A percentile compares a stretch with the other conserved stretches of the same genome.
phyloP scores from a whole-genome alignment of 768 basidiomycete genomes.

The Phanerochaete sordida region DNA sequence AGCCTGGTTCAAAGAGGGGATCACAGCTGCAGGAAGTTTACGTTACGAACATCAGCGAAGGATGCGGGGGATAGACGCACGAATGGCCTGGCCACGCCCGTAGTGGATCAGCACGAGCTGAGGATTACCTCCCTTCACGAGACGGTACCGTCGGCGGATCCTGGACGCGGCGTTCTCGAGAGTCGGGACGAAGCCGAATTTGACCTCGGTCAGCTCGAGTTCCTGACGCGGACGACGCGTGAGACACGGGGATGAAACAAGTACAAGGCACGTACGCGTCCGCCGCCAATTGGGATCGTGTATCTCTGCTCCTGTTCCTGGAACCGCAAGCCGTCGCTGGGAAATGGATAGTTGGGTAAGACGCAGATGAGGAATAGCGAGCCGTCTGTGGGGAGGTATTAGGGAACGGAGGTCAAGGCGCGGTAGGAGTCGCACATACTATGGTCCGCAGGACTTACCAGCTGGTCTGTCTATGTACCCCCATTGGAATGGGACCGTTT shows the following conservation, averaged over 20 bases:
- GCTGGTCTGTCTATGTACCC: constrained; percentile 73
- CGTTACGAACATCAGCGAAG: background rate
- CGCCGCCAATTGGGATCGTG: constrained; percentile 43
- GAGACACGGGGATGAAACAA: background rate
- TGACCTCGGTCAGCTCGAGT: constrained; percentile 71
- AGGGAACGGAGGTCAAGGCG: background rate
- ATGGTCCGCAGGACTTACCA: constrained; percentile 40
- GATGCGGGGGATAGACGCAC: constrained; percentile 41
- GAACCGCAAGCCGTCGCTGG: constrained; percentile 74
- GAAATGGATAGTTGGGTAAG: constrained; percentile 55
- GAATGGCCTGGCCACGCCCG: constrained; percentile 54
- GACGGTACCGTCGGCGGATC: constrained; percentile 65
- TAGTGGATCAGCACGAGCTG: constrained; percentile 79
- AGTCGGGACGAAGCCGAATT: constrained; percentile 74
- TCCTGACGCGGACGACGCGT: constrained; percentile 43
- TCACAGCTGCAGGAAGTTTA: constrained; percentile 48
- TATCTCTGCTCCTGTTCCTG: constrained; percentile 69
- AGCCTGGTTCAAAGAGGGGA: constrained; percentile 56
- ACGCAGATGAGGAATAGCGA: constrained; percentile 66
- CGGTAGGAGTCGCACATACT: background rate
- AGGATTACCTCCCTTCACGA: constrained; percentile 69
- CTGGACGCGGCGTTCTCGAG: constrained; percentile 64
- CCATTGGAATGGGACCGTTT: constrained; percentile 64
- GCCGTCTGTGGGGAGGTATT: constrained; percentile 45
- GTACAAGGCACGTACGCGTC: constrained; percentile 44